Evolutionary conservation across 208 protist species (phyloP), one percentile per base, ranked within the genome.

Genomic region (Kentomonas sorsogonicus): DNA sequence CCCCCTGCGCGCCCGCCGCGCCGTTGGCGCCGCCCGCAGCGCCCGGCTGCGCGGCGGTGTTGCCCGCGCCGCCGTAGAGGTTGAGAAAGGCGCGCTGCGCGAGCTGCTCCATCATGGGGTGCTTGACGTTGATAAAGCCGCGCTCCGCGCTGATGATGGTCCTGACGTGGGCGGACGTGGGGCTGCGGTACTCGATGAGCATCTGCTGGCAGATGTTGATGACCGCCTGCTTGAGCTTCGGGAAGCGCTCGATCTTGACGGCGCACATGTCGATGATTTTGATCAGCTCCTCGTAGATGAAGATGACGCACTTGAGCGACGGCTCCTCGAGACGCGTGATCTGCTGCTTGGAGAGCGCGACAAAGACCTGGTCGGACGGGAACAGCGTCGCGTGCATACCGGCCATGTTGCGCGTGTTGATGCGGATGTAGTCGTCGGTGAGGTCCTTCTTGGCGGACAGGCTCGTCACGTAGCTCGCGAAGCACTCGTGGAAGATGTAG

Each of bases 81-180:
- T 93, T 90, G 20, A 74, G 41, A 29, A 93, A 89, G 5, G 84
- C 70, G 38, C 79, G 68, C 72, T 88, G 80, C 41, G 73, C 72
- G 30, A 93, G 69, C 58, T 87, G 60, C 64, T 92, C 76, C 87
- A 96, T 93, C 72, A 76, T 70, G 7, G 85, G 87, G 60, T 96
- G 85, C 66, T 91, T 96, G 34, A 97, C 97, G 82, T 98, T 99
- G 59, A 99, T 98, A 66, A 97, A 98, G 33, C 93, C 87, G n/a
- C 94, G 73, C 68, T 99, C 96, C 36, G 96, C 95, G 30, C 69
- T 74, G 57, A 99, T 97, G 41, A 98, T 72, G 63, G 93, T 97
- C 60, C 77, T 76, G 43, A 98, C 92, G 77, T 97, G 93, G 1
- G 39, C 36, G 45, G 79, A 85, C 9, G 89, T 91, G 10, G 92